Evolutionary conservation across 371 early-diverging fungal genomes (phyloP).

Genomic region (Syncephalastrum sp.): DNA sequence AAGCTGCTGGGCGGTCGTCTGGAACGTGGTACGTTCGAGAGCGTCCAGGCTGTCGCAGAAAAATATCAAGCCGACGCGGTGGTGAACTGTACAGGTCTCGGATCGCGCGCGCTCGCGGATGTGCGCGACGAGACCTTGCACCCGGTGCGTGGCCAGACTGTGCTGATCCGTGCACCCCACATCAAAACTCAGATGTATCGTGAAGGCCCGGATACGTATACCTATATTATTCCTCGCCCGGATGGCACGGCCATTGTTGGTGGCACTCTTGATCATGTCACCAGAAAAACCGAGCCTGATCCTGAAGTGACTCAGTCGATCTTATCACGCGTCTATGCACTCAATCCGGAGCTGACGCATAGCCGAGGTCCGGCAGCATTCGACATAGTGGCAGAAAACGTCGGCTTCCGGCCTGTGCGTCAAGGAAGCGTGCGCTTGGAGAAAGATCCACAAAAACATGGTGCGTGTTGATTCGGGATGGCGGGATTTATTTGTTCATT

Average conservation of each 20-base stretch:
- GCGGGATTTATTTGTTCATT: not conserved
- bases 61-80: slow-evolving; percentile 44
- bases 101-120: slow-evolving; percentile 61
- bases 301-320: slow-evolving; percentile 26
- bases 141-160: slow-evolving; percentile 75
- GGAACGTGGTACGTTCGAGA: slow-evolving; percentile 38
- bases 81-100: slow-evolving; percentile 77
- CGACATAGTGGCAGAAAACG: slow-evolving; percentile 61
- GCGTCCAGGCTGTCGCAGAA: slow-evolving; percentile 50
- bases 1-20: slow-evolving; percentile 52
- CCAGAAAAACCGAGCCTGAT: slow-evolving; percentile 26
- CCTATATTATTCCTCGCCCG: slow-evolving; percentile 78
- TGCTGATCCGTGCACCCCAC: slow-evolving; percentile 68
- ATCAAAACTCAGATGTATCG: slow-evolving; percentile 45
- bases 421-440: slow-evolving; percentile 71
- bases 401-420: slow-evolving; percentile 74
- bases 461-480: not conserved
- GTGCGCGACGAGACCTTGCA: slow-evolving; percentile 64
- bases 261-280: slow-evolving; percentile 32
- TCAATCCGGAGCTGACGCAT: slow-evolving; percentile 41
- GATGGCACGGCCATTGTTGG: slow-evolving; percentile 78
- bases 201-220: slow-evolving; percentile 8
- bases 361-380: slow-evolving; percentile 43
- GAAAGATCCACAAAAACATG: slow-evolving; percentile 37
- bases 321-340: slow-evolving; percentile 25